Percentiles rank a stretch among this genome's conserved stretches.
Evolutionary conservation across 768 basidiomycete species (phyloP).

Genomic region (Russula emetica): DNA sequence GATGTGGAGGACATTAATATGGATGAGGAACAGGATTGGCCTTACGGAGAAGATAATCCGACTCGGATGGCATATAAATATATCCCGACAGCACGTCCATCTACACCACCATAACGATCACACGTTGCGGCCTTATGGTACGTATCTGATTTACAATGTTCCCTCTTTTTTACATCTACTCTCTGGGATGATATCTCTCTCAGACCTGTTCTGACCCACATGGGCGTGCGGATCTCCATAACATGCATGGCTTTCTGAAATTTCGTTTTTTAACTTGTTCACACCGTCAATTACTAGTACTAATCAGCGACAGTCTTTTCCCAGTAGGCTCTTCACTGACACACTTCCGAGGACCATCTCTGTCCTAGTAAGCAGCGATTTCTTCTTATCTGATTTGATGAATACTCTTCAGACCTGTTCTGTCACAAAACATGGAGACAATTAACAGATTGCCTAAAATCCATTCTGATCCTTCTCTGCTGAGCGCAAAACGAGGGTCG

Average conservation of each 20-base stretch:
- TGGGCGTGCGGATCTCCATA: conserved; percentile 46
- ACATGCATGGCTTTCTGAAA: conserved; percentile 59
- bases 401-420: conserved; percentile 65
- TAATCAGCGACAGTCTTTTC: conserved; percentile 25
- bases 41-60: conserved; percentile 49
- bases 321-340: background rate
- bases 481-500: background rate
- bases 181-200: conserved; percentile 56
- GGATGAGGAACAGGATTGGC: conserved; percentile 47
- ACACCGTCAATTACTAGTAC: conserved; percentile 15
- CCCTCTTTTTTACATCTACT: conserved; percentile 2
- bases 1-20: conserved; percentile 40
- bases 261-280: conserved; percentile 30
- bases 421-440: conserved; percentile 52
- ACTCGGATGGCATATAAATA: conserved; percentile 49
- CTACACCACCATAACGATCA: conserved; percentile 35
- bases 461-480: background rate
- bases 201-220: conserved; percentile 73
- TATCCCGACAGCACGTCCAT: conserved; percentile 54
- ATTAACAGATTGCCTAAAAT: conserved; percentile 50
- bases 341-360: no score
- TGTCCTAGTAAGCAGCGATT: conserved; percentile 19
- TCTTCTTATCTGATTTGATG: conserved; percentile 39
- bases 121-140: conserved; percentile 26
- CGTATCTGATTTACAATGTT: conserved; percentile 16